Conservation (phyloP, 306 rosid species). For the Potentilla sterilis region DNA sequence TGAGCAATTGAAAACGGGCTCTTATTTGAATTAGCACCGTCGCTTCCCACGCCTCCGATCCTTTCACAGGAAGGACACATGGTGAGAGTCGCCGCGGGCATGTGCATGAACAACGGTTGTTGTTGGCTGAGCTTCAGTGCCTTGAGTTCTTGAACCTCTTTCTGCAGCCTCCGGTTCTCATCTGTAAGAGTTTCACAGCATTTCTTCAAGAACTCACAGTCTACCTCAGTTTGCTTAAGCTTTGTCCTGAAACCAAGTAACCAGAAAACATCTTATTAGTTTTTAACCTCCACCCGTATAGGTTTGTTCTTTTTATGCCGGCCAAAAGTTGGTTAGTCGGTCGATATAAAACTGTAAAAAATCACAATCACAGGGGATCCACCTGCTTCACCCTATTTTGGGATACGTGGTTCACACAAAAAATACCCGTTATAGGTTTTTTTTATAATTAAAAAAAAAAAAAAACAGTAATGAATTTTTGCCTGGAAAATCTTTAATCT, state of each 20-base stretch:
- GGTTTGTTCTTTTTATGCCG: not conserved
- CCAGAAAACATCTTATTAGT: not conserved
- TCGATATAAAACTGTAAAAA: not conserved
- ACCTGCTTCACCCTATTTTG: not conserved
- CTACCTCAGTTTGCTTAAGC: conserved; percentile 95
- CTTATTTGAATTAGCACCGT: conserved; percentile 33
- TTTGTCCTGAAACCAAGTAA: conserved; percentile 58
- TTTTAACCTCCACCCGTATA: not conserved
- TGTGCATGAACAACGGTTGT: conserved; percentile 76
- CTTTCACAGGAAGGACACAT: conserved; percentile 94
- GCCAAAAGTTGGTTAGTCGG: not conserved
- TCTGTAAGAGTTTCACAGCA: conserved; percentile 85
- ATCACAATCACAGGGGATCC: not conserved
- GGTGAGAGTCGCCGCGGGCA: conserved; percentile 84
- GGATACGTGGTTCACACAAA: not conserved
- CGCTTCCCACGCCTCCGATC: conserved; percentile 43
- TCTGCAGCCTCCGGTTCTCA: conserved; percentile 80
- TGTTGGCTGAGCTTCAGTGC: conserved; percentile 60
- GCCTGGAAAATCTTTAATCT: not conserved
- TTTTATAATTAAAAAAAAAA: not conserved
- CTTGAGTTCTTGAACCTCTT: conserved; percentile 80
- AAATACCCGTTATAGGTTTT: not conserved
- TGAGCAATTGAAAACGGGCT: conserved; percentile 56
- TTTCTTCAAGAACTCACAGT: conserved; percentile 85
- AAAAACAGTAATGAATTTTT: not conserved